These are phyloP conservation scores for Cyberlindnera misumaiensis DNA, from an alignment of 805 yeast species.

Conservation along the genomic window DNA sequence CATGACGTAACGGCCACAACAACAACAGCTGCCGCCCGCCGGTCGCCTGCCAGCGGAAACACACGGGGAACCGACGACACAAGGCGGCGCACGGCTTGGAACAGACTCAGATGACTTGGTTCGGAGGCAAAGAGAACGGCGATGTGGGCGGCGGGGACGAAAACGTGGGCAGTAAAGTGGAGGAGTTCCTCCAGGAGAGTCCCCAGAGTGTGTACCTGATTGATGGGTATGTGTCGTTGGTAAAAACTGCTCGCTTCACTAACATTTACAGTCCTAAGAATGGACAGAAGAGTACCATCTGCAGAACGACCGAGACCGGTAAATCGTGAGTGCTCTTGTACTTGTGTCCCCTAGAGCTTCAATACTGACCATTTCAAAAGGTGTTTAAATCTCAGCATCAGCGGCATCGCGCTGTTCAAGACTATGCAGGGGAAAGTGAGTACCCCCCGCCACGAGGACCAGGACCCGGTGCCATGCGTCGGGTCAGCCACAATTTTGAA, in stretches of 20 bases:
- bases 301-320: conserved; percentile 36
- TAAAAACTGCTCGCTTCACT: too few relatives aligned
- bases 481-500: too few relatives aligned
- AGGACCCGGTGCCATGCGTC: too few relatives aligned
- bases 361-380: conserved; percentile 20
- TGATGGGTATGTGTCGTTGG: conserved; percentile 24
- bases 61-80: too few relatives aligned
- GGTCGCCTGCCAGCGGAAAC: too few relatives aligned
- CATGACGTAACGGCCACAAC: too few relatives aligned
- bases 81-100: too few relatives aligned
- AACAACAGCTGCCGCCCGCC: too few relatives aligned
- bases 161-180: neutral
- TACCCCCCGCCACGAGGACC: too few relatives aligned
- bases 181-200: conserved; percentile 3
- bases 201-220: conserved; percentile 17
- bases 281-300: conserved; percentile 33
- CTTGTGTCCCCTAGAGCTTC: too few relatives aligned
- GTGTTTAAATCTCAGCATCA: conserved; percentile 35
- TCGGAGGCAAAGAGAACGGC: neutral
- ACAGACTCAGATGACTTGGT: conserved; percentile 6
- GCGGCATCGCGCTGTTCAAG: conserved; percentile 37
- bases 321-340: conserved; percentile 24
- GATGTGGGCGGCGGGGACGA: neutral
- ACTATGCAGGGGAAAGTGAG: conserved; percentile 37
- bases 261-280: conserved; percentile 14